These are phyloP conservation scores for Suhomyces xylopsoci DNA, from an alignment of 805 yeast species.

Conservation along the genomic window DNA sequence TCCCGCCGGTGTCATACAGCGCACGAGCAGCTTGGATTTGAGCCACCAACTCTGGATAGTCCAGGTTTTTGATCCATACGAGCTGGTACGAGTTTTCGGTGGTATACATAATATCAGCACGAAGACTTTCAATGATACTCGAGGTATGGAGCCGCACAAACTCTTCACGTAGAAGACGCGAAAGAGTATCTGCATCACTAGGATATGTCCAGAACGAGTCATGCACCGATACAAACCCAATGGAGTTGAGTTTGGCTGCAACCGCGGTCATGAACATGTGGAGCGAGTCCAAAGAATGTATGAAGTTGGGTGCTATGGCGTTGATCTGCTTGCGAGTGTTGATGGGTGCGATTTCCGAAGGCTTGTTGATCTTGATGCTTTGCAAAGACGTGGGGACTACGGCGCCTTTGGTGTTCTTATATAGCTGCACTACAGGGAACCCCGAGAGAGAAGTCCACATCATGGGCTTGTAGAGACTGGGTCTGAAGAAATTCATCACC, in stretches of 20 bases:
- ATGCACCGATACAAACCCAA: slow-evolving; percentile 39
- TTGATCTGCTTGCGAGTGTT: slow-evolving; percentile 29
- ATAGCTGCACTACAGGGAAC: slow-evolving; percentile 40
- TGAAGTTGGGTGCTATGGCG: slow-evolving; percentile 43
- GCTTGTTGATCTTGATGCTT: slow-evolving; percentile 15
- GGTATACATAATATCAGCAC: slow-evolving; percentile 24
- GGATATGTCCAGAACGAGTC: slow-evolving; percentile 46
- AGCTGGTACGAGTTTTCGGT: slow-evolving; percentile 27
- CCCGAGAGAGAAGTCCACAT: slow-evolving; percentile 43
- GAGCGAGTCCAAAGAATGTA: slow-evolving; percentile 41
- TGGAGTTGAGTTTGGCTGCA: slow-evolving; percentile 14
- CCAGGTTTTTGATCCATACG: slow-evolving; percentile 25
- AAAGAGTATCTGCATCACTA: slow-evolving; percentile 24
- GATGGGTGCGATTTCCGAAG: slow-evolving; percentile 21
- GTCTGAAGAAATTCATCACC: slow-evolving; percentile 17
- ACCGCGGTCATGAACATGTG: slow-evolving; percentile 38
- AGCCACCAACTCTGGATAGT: slow-evolving; percentile 8
- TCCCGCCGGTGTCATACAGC: neutral
- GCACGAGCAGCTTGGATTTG: slow-evolving; percentile 8
- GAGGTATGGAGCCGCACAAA: slow-evolving; percentile 33
- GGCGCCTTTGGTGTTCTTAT: slow-evolving; percentile 16
- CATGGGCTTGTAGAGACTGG: slow-evolving; percentile 29
- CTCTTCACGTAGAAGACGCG: slow-evolving; percentile 27
- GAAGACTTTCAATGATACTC: slow-evolving; percentile 22
- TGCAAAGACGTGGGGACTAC: slow-evolving; percentile 23